A percentile compares a stretch with the other conserved stretches of the same genome.
Evolutionary conservation across 768 basidiomycete species (phyloP).

Genomic region (Solioccasus polychromus): DNA sequence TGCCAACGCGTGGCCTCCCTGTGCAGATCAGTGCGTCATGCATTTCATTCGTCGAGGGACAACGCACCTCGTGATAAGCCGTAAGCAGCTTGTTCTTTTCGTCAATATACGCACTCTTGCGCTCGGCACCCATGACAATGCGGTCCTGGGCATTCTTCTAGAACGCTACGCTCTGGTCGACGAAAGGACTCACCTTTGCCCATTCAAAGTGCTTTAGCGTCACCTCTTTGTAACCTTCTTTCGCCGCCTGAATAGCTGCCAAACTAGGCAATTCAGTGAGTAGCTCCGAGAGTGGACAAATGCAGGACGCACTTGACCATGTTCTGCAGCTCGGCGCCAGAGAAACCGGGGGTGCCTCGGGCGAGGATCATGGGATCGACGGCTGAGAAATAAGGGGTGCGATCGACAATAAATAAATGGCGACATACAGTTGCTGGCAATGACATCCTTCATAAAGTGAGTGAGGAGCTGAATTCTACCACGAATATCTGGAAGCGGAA

Average conservation of each 20-base stretch:
- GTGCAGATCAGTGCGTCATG: conserved; percentile 11
- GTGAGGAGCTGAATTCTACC: conserved; percentile 90
- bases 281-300: neutral
- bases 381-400: conserved; percentile 37
- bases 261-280: conserved; percentile 41
- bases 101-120: conserved; percentile 86
- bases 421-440: conserved; percentile 51
- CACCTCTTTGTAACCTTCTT: conserved; percentile 75
- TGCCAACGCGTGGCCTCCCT: conserved; percentile 93
- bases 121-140: conserved; percentile 95
- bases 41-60: neutral
- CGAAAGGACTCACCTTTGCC: conserved; percentile 70
- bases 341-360: conserved; percentile 93
- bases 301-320: conserved; percentile 79
- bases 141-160: conserved; percentile 57
- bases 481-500: conserved; percentile 92
- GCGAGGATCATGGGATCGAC: conserved; percentile 88
- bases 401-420: neutral
- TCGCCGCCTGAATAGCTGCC: conserved; percentile 93
- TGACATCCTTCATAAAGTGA: conserved; percentile 87
- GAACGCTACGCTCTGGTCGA: neutral
- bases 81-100: conserved; percentile 85
- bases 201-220: conserved; percentile 88
- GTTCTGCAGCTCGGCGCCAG: conserved; percentile 95
- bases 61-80: conserved; percentile 88